Base-by-base conservation (phyloP, 768 basidiomycete species). In the Trichaptum fuscoviolaceum region DNA sequence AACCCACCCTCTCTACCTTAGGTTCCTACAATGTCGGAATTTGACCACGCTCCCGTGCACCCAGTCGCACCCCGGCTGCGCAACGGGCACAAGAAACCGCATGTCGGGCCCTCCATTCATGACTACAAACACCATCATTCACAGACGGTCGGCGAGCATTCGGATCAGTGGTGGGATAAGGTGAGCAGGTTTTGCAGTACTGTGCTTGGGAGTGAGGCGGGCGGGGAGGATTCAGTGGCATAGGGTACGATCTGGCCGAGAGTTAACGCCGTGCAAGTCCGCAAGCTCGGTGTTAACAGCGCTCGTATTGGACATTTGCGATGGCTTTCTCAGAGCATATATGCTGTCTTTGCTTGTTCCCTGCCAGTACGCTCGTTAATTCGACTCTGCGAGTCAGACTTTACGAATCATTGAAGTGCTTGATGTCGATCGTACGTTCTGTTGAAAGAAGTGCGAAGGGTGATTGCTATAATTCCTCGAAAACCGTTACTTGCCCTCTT, bases 141-240 rank as follows among this genome's bases (percentile, higher is more conserved):
- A 6, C 77, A 86, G 75, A 92, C 93, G 15, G 73, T 96, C 34
- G 95, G 93, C 25, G 81, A 85, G 64, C 84, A 86, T 70, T 87
- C 86, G 17, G 95, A 98, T 72, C 81, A 82, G 68, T 98, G 92
- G 92, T 98, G 95, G 95, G 85, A 85, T 58, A 86, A 90, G 83
- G 93, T 89, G 42, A 65, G 83, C 66, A 30, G 8, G 30, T 10
- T 7, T 57, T 27, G 18, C 18, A 57, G 8, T 23, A n/a, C 71
- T 68, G n/a, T n/a, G 35, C 23, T 8, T 17, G n/a, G 23, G 64
- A 15, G 42, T 6, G 42, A 36, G 17, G 35, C 35, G 42, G 10
- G 42, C 2, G 10, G 12, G 15, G 42, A 52, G 20, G 42, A 52
- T 20, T 4, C 12, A 20, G 20, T 52, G 42, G 42, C 3, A 52